These are phyloP conservation scores for Rhodotorula sp. DNA, from an alignment of 1,284 basidiomycete species.

Conservation along the genomic window DNA sequence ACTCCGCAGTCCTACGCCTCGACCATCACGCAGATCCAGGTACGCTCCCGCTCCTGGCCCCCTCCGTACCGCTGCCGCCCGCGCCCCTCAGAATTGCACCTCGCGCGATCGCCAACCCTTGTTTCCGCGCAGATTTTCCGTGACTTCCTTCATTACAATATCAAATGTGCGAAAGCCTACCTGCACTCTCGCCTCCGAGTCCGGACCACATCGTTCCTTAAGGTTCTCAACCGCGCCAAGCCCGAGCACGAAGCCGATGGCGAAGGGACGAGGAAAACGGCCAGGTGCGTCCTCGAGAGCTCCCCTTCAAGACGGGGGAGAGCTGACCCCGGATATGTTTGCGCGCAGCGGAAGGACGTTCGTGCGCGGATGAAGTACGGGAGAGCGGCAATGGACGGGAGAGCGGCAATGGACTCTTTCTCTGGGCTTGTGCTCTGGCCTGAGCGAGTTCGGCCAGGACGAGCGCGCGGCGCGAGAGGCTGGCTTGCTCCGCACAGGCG, in stretches of 20 bases:
- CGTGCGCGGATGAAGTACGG: conserved; percentile 9
- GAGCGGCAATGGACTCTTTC: not conserved
- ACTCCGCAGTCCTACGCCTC: conserved; percentile 70
- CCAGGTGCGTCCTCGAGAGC: conserved; percentile 58
- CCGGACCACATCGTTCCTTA: conserved; percentile 94
- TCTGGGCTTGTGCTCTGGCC: not conserved
- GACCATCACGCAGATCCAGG: conserved; percentile 93
- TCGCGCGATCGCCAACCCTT: conserved; percentile 62
- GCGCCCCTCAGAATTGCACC: not conserved
- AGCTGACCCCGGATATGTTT: not conserved
- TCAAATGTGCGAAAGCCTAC: conserved; percentile 99
- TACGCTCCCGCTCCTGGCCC: conserved; percentile 65
- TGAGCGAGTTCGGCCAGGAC: too few species aligned
- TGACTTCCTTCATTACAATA: conserved; percentile 98
- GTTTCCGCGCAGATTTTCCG: conserved; percentile 96
- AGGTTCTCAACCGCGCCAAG: conserved; percentile 97
- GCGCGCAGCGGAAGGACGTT: conserved; percentile 11
- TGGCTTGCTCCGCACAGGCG: too few species aligned
- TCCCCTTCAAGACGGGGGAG: not conserved
- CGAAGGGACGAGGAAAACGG: conserved; percentile 77
- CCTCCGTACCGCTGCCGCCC: not conserved
- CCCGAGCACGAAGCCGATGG: conserved; percentile 66
- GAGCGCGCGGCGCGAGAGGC: too few species aligned
- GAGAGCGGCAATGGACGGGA: fast-evolving
- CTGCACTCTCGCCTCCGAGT: conserved; percentile 98